phyloP scores from a whole-genome alignment of 768 basidiomycete genomes.

The Pleurotus tuber-regium region DNA sequence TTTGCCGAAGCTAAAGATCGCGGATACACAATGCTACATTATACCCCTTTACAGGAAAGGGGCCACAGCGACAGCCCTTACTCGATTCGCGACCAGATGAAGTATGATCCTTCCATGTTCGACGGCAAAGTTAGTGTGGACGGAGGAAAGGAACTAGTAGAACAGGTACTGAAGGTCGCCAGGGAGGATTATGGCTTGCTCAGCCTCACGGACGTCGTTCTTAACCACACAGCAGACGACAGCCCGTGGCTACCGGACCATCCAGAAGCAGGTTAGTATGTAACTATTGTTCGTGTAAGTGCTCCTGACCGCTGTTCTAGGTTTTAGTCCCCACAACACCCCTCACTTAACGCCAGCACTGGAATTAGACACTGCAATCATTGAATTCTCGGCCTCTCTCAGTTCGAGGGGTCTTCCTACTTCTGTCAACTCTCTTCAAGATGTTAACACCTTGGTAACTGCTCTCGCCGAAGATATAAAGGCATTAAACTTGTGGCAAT shows the following conservation, averaged over 20 bases:
- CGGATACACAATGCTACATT: slow-evolving; percentile 99
- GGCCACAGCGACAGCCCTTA: slow-evolving; percentile 92
- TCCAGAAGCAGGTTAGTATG: slow-evolving; percentile 83
- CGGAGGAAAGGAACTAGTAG: slow-evolving; percentile 55
- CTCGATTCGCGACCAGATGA: slow-evolving; percentile 85
- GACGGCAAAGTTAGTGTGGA: slow-evolving; percentile 34
- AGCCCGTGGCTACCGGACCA: slow-evolving; percentile 89
- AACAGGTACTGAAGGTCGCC: slow-evolving; percentile 65
- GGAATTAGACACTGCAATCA: slow-evolving; percentile 85
- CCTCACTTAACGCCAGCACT: slow-evolving; percentile 92
- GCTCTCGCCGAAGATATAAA: slow-evolving; percentile 64
- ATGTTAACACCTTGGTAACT: slow-evolving; percentile 63
- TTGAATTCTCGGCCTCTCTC: slow-evolving; percentile 75
- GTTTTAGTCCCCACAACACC: slow-evolving; percentile 86
- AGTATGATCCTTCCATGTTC: slow-evolving; percentile 79
- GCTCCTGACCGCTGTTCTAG: slow-evolving; percentile 33
- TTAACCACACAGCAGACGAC: slow-evolving; percentile 97
- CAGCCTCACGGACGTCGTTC: slow-evolving; percentile 90
- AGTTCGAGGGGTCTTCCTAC: slow-evolving; percentile 70
- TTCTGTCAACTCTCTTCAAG: slow-evolving; percentile 55
- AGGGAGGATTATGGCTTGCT: slow-evolving; percentile 86
- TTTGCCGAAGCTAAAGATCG: slow-evolving; percentile 83
- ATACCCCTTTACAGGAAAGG: slow-evolving; percentile 90
- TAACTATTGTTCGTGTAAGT: background rate
- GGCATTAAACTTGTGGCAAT: slow-evolving; percentile 83